phyloP scores from a whole-genome alignment of 345 rosid species.

The Moricandia moricandioides region DNA sequence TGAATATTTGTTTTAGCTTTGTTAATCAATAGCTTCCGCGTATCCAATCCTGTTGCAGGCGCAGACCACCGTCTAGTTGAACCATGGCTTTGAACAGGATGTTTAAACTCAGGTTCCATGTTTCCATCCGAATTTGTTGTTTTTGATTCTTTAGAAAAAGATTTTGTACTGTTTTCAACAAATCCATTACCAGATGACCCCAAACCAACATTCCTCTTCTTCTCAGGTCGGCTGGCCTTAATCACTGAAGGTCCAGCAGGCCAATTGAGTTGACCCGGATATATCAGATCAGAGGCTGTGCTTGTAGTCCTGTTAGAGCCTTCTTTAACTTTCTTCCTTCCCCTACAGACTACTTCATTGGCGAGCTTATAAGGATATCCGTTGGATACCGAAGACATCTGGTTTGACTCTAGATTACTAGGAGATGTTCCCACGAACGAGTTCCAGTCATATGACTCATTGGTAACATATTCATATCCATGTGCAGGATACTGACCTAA shows the following conservation, averaged over 20 bases:
- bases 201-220: conserved; percentile 66
- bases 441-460: conserved; percentile 76
- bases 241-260: conserved; percentile 39
- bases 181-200: conserved; percentile 53
- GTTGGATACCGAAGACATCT: conserved; percentile 43
- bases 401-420: conserved; percentile 50
- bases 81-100: conserved; percentile 47
- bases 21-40: conserved; percentile 72
- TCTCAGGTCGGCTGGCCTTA: conserved; percentile 57
- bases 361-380: conserved; percentile 53
- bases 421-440: conserved; percentile 58
- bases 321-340: conserved; percentile 47
- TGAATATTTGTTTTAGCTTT: conserved; percentile 66
- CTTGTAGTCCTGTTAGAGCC: conserved; percentile 48
- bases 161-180: conserved; percentile 49
- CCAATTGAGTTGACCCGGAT: conserved; percentile 34
- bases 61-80: conserved; percentile 50
- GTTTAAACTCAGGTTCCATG: conserved; percentile 49
- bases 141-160: conserved; percentile 41
- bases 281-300: conserved; percentile 24
- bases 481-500: conserved; percentile 73
- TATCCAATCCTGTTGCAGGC: conserved; percentile 64
- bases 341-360: conserved; percentile 48
- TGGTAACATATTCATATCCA: conserved; percentile 71
- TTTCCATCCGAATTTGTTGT: conserved; percentile 39